A percentile compares a stretch with the other conserved stretches of the same genome.
phyloP scores from a whole-genome alignment of 345 rosid genomes.

The Hypericum perforatum region DNA sequence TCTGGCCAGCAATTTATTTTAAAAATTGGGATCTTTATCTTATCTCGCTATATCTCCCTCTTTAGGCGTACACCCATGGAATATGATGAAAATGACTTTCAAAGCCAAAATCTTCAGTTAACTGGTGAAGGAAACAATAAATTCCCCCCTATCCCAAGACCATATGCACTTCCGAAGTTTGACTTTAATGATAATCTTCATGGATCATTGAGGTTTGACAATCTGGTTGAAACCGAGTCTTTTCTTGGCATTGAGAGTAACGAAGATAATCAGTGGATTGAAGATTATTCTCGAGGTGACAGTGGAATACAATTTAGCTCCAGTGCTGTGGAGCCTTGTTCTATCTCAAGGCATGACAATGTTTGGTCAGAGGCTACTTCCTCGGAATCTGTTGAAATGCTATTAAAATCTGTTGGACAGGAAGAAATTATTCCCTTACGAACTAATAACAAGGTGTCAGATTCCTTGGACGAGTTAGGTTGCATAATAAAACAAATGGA shows the following conservation, averaged over 20 bases:
- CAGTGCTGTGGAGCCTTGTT: slow-evolving; percentile 70
- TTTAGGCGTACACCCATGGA: slow-evolving; percentile 65
- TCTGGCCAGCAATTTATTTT: neutral
- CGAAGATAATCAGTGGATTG: slow-evolving; percentile 89
- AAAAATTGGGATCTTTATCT: neutral
- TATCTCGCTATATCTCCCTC: neutral
- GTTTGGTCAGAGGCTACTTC: slow-evolving; percentile 98
- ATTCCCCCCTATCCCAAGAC: slow-evolving; percentile 54
- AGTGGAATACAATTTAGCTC: slow-evolving; percentile 70
- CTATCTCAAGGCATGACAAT: slow-evolving; percentile 70
- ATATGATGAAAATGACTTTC: slow-evolving; percentile 96
- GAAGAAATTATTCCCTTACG: slow-evolving; percentile 54
- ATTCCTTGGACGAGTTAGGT: slow-evolving; percentile 62
- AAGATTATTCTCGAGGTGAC: slow-evolving; percentile 60
- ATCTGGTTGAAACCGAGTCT: slow-evolving; percentile 58
- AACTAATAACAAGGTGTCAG: slow-evolving; percentile 38
- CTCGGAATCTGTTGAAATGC: slow-evolving; percentile 84
- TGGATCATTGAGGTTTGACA: slow-evolving; percentile 62
- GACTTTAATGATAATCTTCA: slow-evolving; percentile 80
- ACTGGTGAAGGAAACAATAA: slow-evolving; percentile 77
- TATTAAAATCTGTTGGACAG: slow-evolving; percentile 89
- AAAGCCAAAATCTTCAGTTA: slow-evolving; percentile 84
- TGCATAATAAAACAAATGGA: slow-evolving; percentile 66
- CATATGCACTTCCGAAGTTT: slow-evolving; percentile 79
- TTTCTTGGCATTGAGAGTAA: slow-evolving; percentile 78